Conservation (phyloP, 805 yeast species). For the Candida chauliodis region DNA sequence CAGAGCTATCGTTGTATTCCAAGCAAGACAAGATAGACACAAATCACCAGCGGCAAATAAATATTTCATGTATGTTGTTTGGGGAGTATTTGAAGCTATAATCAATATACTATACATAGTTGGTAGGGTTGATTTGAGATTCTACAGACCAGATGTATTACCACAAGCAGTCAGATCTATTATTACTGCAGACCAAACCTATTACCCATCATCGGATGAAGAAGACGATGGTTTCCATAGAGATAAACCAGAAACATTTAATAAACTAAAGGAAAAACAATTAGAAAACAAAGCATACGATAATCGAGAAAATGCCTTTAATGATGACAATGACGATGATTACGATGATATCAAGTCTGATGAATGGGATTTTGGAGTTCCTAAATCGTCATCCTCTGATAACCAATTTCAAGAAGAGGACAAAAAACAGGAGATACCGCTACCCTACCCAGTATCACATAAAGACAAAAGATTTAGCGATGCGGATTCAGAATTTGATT, state of each 20-base stretch:
- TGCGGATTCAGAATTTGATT: conserved; percentile 3
- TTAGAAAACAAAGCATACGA: neutral
- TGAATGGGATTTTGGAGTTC: conserved; percentile 6
- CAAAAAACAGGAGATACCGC: too few species aligned
- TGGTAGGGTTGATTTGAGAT: conserved; percentile 70
- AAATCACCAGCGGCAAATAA: conserved; percentile 34
- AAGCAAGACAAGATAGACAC: conserved; percentile 14
- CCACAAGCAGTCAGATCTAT: conserved; percentile 37
- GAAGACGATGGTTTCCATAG: conserved; percentile 17
- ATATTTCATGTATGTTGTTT: conserved; percentile 60
- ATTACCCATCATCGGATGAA: conserved; percentile 25
- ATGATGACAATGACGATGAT: neutral
- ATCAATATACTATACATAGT: conserved; percentile 55
- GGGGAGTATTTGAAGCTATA: conserved; percentile 65
- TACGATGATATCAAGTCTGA: conserved; percentile 1
- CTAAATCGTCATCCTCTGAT: neutral
- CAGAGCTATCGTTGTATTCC: conserved; percentile 32
- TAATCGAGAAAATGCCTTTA: conserved; percentile 2
- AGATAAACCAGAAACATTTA: conserved; percentile 11
- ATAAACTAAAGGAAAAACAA: conserved; percentile 1
- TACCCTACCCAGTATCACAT: neutral
- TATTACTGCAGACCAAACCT: conserved; percentile 41
- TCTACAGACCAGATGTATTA: conserved; percentile 70
- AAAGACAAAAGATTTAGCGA: neutral
- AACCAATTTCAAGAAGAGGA: neutral